A percentile compares a stretch with the other conserved stretches of the same genome.
Evolutionary conservation across 257 asterid species (phyloP).

Genomic region (Solanum chiquidenum): DNA sequence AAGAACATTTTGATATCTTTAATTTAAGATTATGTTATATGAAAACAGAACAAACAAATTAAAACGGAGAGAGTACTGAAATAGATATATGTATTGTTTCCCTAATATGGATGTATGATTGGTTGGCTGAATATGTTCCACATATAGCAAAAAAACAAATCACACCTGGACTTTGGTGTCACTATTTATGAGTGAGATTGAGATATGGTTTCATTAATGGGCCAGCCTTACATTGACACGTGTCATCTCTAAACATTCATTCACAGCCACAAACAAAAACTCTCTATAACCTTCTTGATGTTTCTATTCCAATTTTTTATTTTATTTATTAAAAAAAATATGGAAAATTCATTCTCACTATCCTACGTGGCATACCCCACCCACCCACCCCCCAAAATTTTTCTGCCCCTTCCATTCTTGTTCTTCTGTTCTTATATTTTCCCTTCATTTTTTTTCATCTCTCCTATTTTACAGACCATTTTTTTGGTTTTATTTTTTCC

Average conservation of each 20-base stretch:
- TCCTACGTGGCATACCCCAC: slow-evolving; percentile 33
- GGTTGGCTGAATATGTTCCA: slow-evolving; percentile 17
- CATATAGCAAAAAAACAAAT: background rate
- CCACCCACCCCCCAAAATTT: background rate
- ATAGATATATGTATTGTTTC: background rate
- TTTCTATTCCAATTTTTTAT: slow-evolving; percentile 8
- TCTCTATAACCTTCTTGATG: slow-evolving; percentile 32
- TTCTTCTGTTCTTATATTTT: background rate
- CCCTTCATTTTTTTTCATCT: slow-evolving; percentile 6
- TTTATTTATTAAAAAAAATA: background rate
- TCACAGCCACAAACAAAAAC: slow-evolving; percentile 50
- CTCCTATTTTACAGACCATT: background rate
- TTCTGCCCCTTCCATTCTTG: background rate
- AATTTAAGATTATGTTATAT: too few relatives aligned
- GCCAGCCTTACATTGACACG: slow-evolving; percentile 32
- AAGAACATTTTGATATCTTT: too few relatives aligned
- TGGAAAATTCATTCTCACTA: background rate
- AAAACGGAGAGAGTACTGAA: background rate
- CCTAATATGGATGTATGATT: background rate
- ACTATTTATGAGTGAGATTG: background rate
- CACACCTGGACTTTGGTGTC: background rate
- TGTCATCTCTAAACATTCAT: slow-evolving; percentile 9
- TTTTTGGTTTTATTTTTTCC: background rate
- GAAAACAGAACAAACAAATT: too few relatives aligned
- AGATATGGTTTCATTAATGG: background rate